Evolutionary conservation across 805 yeast species (phyloP).

Genomic region (Candida peoriensis): DNA sequence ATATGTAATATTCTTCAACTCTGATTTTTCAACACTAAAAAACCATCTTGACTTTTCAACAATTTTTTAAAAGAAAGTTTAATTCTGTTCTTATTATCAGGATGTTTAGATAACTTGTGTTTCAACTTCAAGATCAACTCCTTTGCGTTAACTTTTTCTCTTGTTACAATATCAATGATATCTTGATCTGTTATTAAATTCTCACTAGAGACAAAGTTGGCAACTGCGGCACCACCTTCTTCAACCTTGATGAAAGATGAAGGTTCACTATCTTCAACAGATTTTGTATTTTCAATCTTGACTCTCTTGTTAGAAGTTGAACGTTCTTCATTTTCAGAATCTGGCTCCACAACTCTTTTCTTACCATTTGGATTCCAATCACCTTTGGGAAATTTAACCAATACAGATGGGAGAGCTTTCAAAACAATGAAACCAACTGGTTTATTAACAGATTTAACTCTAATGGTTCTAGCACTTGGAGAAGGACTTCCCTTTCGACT

Average conservation of each 20-base stretch:
- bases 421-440: conserved; percentile 55
- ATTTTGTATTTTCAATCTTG: conserved; percentile 33
- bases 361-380: conserved; percentile 73
- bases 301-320: conserved; percentile 30
- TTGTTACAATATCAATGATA: conserved; percentile 56
- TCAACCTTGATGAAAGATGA: conserved; percentile 6
- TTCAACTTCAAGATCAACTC: conserved; percentile 58
- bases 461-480: conserved; percentile 27
- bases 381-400: conserved; percentile 68
- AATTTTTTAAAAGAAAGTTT: conserved; percentile 53
- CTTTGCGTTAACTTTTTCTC: conserved; percentile 45
- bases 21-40: conserved; percentile 21
- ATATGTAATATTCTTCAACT: neutral
- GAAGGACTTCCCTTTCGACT: conserved; percentile 16
- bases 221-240: conserved; percentile 12
- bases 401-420: conserved; percentile 55
- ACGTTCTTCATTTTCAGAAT: conserved; percentile 24
- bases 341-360: conserved; percentile 27
- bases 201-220: conserved; percentile 7
- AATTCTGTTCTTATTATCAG: conserved; percentile 57
- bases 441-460: conserved; percentile 40
- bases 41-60: conserved; percentile 41
- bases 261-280: conserved; percentile 9
- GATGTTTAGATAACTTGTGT: conserved; percentile 57
- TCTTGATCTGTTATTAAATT: conserved; percentile 58